A percentile compares a stretch with the other conserved stretches of the same genome.
phyloP scores from a whole-genome alignment of 148 eudicot genomes.

The Oxyria digyna region DNA sequence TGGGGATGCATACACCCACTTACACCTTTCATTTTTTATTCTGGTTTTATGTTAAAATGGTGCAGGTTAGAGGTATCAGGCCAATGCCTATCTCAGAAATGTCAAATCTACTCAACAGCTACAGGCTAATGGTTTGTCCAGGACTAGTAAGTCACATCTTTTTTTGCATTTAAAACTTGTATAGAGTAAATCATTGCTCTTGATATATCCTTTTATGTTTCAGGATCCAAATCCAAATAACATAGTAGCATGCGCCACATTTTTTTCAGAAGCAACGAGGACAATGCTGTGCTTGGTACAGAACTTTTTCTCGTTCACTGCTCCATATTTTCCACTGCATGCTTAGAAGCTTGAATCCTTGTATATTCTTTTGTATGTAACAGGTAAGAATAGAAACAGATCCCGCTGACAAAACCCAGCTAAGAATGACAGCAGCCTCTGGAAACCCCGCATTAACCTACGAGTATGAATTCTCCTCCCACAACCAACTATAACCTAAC shows the following conservation, averaged over 20 bases:
- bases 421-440: constrained; percentile 85
- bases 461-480: constrained; percentile 46
- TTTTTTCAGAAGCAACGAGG: constrained; percentile 74
- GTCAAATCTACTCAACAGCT: constrained; percentile 65
- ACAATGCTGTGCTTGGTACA: constrained; percentile 93
- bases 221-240: constrained; percentile 98
- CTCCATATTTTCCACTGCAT: neutral
- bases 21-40: neutral
- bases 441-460: constrained; percentile 80
- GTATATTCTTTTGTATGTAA: too few species aligned
- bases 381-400: constrained; percentile 96
- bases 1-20: neutral
- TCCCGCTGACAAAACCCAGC: constrained; percentile 96
- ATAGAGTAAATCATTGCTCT: neutral
- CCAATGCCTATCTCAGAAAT: constrained; percentile 82
- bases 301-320: neutral
- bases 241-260: constrained; percentile 81
- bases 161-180: neutral
- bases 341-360: too few species aligned
- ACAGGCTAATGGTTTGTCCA: constrained; percentile 55
- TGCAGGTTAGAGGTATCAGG: constrained; percentile 92
- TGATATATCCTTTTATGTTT: constrained; percentile 7
- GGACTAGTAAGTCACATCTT: constrained; percentile 93
- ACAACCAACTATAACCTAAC: too few species aligned
- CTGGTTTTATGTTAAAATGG: neutral